Evolutionary conservation across 768 basidiomycete genomes (phyloP), one percentile per base, ranked within the genome.

Genomic region (Fomitopsis serialis): DNA sequence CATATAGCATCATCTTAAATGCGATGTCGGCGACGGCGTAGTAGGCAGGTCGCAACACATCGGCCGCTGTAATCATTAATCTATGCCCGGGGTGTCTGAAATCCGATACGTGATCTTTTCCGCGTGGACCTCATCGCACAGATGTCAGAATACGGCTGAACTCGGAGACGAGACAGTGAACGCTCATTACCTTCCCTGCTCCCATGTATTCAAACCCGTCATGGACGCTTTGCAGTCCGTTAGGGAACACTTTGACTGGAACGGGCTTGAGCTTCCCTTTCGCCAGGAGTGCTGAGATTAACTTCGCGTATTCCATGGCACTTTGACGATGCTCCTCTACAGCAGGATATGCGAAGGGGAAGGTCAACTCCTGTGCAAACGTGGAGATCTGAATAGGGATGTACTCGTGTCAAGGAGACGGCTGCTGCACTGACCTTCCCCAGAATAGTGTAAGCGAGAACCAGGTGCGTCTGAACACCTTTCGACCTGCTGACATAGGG

Each of bases 141-240:
- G 13, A 11, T 17, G 35, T 36, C 23, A 36, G 23, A n/a, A n/a
- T n/a, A 13, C 13, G 42, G 36, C 3, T 22, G 12, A 4, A 25
- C 37, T 34, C 7, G 19, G 5, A 23, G 22, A 13, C n/a, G n/a
- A 34, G 17, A 34, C 12, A 29, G 19, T n/a, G n/a, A n/a, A n/a
- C n/a, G n/a, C n/a, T n/a, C n/a, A 34, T 19, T n/a, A 50, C 49
- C 21, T 40, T 42, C 13, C 49, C 49, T 2, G 49, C 36, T 27
- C 25, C 2, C 49, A 50, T 50, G 24, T 50, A 50, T 29, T 50
- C 49, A 11, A 50, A 42, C 6, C 49, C 49, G 22, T 50, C 49
- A 17, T 21, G 6, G 37, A 50, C 37, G 40, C 49, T 42, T 9
- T 21, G 34, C 49, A 50, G 25, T 24, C 49, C 49, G 17, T 42